A percentile compares a stretch with the other conserved stretches of the same genome.
phyloP scores from a whole-genome alignment of 148 eudicot genomes.

The Euryodendron excelsum region DNA sequence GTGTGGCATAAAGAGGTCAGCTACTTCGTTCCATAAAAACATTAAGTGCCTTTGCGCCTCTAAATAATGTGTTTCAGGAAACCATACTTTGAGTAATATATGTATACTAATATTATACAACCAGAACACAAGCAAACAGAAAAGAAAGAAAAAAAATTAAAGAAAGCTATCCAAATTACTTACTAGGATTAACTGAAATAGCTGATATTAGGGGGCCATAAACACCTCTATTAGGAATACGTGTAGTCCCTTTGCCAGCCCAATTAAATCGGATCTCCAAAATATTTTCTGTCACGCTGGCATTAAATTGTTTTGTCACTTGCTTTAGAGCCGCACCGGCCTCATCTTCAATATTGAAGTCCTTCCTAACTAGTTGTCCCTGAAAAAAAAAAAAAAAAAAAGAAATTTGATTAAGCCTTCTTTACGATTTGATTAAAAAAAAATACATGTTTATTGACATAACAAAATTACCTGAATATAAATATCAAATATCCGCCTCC shows the following conservation, averaged over 20 bases:
- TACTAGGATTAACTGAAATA: slow-evolving; percentile 59
- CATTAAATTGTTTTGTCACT: slow-evolving; percentile 33
- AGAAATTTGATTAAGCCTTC: background rate
- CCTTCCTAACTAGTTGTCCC: slow-evolving; percentile 52
- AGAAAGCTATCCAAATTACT: slow-evolving; percentile 15
- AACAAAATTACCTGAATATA: slow-evolving; percentile 60
- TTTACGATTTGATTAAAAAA: background rate
- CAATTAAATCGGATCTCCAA: slow-evolving; percentile 66
- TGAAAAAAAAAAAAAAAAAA: slow-evolving; percentile 16
- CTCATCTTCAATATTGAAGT: slow-evolving; percentile 64
- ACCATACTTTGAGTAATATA: background rate
- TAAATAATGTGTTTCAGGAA: background rate
- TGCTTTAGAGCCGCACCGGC: slow-evolving; percentile 55
- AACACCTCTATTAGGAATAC: slow-evolving; percentile 65
- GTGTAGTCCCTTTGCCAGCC: slow-evolving; percentile 77
- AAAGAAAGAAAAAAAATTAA: too few relatives aligned
- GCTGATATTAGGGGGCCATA: slow-evolving; percentile 83
- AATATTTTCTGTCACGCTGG: slow-evolving; percentile 45
- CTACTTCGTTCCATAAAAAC: background rate
- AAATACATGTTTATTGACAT: background rate
- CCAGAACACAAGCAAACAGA: background rate
- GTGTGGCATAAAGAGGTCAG: background rate
- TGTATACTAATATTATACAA: background rate
- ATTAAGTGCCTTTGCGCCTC: background rate
- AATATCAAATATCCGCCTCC: slow-evolving; percentile 68